These are phyloP conservation scores for Geotrichum ghanense DNA, from an alignment of 805 yeast genomes.

Conservation along the genomic window DNA sequence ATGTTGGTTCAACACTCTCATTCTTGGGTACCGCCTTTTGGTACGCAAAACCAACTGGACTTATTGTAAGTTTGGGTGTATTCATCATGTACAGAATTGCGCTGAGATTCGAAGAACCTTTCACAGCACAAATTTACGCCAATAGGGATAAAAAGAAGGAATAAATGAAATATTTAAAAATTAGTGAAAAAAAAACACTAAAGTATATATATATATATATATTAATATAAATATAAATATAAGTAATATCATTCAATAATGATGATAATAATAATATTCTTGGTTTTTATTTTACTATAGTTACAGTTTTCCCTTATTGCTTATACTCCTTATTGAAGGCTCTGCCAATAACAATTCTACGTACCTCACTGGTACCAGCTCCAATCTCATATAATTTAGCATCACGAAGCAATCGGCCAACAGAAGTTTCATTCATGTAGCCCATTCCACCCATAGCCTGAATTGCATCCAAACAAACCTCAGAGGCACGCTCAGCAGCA, in stretches of 20 bases:
- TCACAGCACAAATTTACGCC: constrained; percentile 87
- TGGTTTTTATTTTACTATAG: not conserved
- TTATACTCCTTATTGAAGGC: constrained; percentile 22
- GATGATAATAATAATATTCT: not conserved
- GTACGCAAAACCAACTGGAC: constrained; percentile 85
- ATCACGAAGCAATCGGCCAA: constrained; percentile 23
- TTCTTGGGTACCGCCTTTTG: constrained; percentile 85
- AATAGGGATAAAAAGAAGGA: constrained; percentile 39
- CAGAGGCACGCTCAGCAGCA: constrained; percentile 26
- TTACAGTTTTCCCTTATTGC: not conserved
- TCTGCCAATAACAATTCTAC: constrained; percentile 25
- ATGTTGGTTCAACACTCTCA: constrained; percentile 80
- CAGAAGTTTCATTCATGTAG: constrained; percentile 24
- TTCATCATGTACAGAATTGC: constrained; percentile 77
- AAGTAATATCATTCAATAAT: no score
- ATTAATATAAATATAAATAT: not conserved
- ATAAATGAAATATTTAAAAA: constrained; percentile 20
- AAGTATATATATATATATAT: not conserved
- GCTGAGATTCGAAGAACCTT: constrained; percentile 85
- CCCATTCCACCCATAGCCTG: constrained; percentile 27
- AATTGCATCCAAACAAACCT: constrained; percentile 23
- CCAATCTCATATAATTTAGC: constrained; percentile 26
- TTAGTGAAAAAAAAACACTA: constrained; percentile 6
- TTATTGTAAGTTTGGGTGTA: constrained; percentile 61
- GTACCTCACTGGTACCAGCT: constrained; percentile 24